Percentiles rank a stretch among this genome's conserved stretches.
Evolutionary conservation across 2,329 filamentous ascomycete species (phyloP).

Genomic region (Xylariales sp.): DNA sequence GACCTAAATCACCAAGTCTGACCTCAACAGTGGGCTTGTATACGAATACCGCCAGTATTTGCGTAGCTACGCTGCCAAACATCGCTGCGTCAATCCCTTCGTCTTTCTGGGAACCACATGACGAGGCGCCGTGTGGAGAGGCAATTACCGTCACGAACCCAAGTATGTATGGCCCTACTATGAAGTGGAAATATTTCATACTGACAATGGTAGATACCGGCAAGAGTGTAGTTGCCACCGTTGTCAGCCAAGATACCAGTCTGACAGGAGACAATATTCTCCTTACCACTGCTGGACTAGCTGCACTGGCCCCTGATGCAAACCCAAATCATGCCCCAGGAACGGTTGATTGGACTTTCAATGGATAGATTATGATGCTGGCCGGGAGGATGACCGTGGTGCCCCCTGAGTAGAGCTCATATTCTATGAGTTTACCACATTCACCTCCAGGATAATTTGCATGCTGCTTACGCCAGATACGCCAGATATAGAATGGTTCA

Average conservation of each 20-base stretch:
- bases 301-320: constrained; percentile 3
- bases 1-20: background rate
- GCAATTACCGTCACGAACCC: constrained; percentile 3
- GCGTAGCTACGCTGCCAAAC: background rate
- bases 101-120: constrained; percentile 3
- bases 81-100: constrained; percentile 1
- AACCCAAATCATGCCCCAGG: constrained; percentile 2
- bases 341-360: constrained; percentile 3
- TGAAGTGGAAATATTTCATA: no score
- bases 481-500: no score
- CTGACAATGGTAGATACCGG: constrained; percentile 2
- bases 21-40: background rate
- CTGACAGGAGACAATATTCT: background rate
- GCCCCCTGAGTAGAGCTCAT: no score
- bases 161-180: background rate
- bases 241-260: background rate
- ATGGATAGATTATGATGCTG: constrained; percentile 1
- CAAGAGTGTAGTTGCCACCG: background rate
- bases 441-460: no score
- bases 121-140: constrained; percentile 1
- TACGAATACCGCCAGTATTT: constrained; percentile 1
- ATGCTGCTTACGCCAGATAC: no score
- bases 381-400: no score
- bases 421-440: no score
- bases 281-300: constrained; percentile 3